A percentile compares a stretch with the other conserved stretches of the same genome.
These are phyloP conservation scores for Leucocoprinus sp. DNA, from an alignment of 768 basidiomycete species.

Conservation along the genomic window DNA sequence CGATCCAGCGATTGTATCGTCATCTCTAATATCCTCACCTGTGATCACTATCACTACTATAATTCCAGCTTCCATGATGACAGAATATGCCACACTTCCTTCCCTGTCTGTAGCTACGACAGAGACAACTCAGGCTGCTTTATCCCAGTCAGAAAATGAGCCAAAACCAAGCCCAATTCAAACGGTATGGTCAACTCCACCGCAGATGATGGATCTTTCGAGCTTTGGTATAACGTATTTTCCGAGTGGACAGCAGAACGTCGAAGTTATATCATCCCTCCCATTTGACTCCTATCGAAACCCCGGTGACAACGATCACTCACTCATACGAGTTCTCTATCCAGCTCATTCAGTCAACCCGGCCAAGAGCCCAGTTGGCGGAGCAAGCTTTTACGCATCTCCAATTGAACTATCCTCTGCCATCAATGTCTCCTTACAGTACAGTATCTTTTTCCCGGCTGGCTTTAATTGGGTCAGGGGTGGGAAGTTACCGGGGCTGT, in stretches of 20 bases:
- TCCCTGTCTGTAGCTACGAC: neutral
- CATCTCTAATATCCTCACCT: neutral
- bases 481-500: conserved; percentile 67
- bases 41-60: neutral
- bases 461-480: conserved; percentile 59
- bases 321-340: conserved; percentile 20
- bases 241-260: neutral
- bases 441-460: conserved; percentile 50
- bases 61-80: neutral
- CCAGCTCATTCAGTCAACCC: conserved; percentile 51
- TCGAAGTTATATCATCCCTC: neutral
- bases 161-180: neutral
- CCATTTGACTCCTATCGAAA: neutral
- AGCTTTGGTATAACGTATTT: neutral
- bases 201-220: neutral
- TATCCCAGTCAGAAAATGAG: neutral
- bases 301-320: neutral
- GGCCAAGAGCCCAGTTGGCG: conserved; percentile 37
- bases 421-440: conserved; percentile 56
- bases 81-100: neutral
- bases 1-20: neutral
- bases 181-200: neutral
- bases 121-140: neutral
- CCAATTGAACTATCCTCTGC: conserved; percentile 47
- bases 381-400: conserved; percentile 62